These are phyloP conservation scores for Gaeumannomyces tritici DNA, from an alignment of 2,329 filamentous ascomycete genomes.

Conservation along the genomic window DNA sequence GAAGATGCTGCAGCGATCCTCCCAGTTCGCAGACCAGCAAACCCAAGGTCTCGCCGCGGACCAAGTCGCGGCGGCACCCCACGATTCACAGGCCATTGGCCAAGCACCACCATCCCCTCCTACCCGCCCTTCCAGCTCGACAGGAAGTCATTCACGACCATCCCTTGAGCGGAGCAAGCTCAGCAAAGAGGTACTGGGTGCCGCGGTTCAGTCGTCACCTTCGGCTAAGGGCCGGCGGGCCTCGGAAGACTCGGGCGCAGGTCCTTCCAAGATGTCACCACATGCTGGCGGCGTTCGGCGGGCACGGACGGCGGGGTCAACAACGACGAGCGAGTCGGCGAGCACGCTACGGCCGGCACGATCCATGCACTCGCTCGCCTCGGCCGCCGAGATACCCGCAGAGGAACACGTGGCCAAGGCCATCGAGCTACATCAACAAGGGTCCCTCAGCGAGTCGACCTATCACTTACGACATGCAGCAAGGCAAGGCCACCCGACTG, in stretches of 20 bases:
- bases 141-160: slow-evolving; percentile 31
- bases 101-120: slow-evolving; percentile 53
- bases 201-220: slow-evolving; percentile 32
- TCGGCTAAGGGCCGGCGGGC: slow-evolving; percentile 32
- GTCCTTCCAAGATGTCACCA: slow-evolving; percentile 29
- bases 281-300: slow-evolving; percentile 14
- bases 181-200: slow-evolving; percentile 34
- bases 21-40: slow-evolving; percentile 45
- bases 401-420: slow-evolving; percentile 88
- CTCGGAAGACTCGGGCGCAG: slow-evolving; percentile 40
- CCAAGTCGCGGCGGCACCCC: slow-evolving; percentile 33
- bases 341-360: slow-evolving; percentile 41
- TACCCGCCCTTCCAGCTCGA: slow-evolving; percentile 49
- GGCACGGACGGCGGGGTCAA: slow-evolving; percentile 35
- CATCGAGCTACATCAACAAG: slow-evolving; percentile 81
- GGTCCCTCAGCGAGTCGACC: slow-evolving; percentile 83
- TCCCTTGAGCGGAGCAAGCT: slow-evolving; percentile 41
- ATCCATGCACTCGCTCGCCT: slow-evolving; percentile 37
- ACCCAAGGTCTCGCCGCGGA: slow-evolving; percentile 52
- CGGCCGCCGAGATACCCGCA: slow-evolving; percentile 60
- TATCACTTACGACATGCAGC: slow-evolving; percentile 91
- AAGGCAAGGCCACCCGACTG: slow-evolving; percentile 75
- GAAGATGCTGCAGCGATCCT: slow-evolving; percentile 63
- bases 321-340: slow-evolving; percentile 41
- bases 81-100: slow-evolving; percentile 31